Conservation (phyloP, 345 rosid genomes). For the Lenwebbia sp. region DNA sequence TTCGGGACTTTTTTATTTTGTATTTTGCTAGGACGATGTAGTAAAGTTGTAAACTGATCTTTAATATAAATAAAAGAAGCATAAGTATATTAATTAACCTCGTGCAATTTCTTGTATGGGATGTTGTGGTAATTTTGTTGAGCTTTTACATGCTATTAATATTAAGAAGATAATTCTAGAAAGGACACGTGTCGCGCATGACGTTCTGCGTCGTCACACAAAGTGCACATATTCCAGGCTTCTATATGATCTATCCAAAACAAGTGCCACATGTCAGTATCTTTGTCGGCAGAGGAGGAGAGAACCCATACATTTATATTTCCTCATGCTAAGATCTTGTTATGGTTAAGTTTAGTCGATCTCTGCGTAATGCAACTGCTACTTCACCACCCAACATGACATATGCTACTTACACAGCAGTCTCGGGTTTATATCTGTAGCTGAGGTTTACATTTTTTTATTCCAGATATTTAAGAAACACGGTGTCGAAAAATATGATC, state of each 20-base stretch:
- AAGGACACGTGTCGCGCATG: too few relatives aligned
- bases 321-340: neutral
- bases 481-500: conserved; percentile 69
- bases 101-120: too few relatives aligned
- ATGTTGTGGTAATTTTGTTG: too few relatives aligned
- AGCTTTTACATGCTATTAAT: too few relatives aligned
- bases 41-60: too few relatives aligned
- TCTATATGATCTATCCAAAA: neutral
- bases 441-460: neutral
- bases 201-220: neutral
- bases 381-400: neutral
- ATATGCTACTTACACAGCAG: neutral
- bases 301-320: neutral
- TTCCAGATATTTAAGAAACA: conserved; percentile 63
- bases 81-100: too few relatives aligned
- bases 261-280: neutral
- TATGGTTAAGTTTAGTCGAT: neutral
- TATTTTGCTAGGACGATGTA: too few relatives aligned
- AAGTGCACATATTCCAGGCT: neutral
- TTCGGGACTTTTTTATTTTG: too few relatives aligned
- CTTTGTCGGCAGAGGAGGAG: neutral
- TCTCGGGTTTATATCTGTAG: neutral
- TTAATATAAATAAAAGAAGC: too few relatives aligned
- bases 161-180: too few relatives aligned
- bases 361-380: neutral